Percentiles rank a stretch among this genome's conserved stretches.
Conservation (phyloP, 2,329 filamentous ascomycete species). For the Grosmannia serpens region DNA sequence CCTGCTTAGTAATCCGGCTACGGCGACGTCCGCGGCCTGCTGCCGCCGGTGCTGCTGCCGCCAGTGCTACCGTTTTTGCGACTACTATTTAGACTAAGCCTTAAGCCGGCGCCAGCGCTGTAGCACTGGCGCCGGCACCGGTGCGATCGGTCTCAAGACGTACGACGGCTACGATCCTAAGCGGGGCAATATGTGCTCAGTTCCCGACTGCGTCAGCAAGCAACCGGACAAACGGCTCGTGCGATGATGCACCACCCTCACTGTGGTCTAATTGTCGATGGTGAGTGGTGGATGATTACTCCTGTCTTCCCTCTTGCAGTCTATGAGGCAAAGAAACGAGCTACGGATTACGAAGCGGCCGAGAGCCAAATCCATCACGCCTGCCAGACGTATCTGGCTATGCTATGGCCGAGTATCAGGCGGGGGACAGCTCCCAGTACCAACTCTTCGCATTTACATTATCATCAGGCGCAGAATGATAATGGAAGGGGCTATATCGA, state of each 20-base stretch:
- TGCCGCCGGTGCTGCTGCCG: too few relatives aligned
- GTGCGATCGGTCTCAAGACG: not conserved
- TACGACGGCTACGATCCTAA: not conserved
- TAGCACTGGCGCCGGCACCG: too few relatives aligned
- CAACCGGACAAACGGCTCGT: not conserved
- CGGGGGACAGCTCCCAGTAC: not conserved
- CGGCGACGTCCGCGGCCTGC: too few relatives aligned
- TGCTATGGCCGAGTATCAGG: not conserved
- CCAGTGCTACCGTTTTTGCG: too few relatives aligned
- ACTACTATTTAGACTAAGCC: too few relatives aligned
- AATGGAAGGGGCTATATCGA: too few relatives aligned
- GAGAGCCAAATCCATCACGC: not conserved
- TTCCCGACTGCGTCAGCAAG: not conserved
- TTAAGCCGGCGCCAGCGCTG: too few relatives aligned
- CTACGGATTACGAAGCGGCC: not conserved
- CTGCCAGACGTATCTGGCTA: not conserved
- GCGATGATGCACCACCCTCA: not conserved
- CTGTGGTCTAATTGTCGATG: not conserved
- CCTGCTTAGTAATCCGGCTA: too few relatives aligned
- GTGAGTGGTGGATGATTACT: not conserved
- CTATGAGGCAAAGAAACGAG: not conserved
- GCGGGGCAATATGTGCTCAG: not conserved
- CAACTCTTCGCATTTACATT: not conserved
- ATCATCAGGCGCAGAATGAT: too few relatives aligned
- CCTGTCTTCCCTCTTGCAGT: not conserved